phyloP scores from a whole-genome alignment of 1,284 basidiomycete species.

The Puccinia brachypodii region DNA sequence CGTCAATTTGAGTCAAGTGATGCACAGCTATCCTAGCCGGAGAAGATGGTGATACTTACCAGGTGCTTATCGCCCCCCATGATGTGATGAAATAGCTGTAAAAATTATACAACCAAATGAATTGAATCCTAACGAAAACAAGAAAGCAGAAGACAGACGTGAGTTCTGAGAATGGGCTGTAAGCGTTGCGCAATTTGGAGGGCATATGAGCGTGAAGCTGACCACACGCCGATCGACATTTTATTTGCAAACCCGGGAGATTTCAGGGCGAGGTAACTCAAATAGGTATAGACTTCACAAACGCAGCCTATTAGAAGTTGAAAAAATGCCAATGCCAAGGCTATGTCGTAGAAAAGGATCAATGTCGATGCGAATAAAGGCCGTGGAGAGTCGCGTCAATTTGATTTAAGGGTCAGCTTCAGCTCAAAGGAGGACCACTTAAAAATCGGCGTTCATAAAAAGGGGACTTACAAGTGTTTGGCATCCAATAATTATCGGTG shows the following conservation, averaged over 20 bases:
- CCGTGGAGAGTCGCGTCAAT: neutral
- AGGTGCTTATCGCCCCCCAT: slow-evolving; percentile 43
- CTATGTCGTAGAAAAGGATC: neutral
- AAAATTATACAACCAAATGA: slow-evolving; percentile 39
- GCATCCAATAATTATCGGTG: slow-evolving; percentile 38
- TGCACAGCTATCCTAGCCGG: neutral
- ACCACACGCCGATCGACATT: slow-evolving; percentile 44
- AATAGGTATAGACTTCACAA: slow-evolving; percentile 45
- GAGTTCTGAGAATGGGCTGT: neutral
- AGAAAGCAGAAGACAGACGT: neutral
- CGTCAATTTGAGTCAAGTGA: neutral
- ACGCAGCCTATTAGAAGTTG: slow-evolving; percentile 44
- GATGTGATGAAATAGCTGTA: slow-evolving; percentile 46
- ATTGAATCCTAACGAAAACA: slow-evolving; percentile 26
- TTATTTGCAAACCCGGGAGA: slow-evolving; percentile 38
- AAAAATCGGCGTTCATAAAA: neutral
- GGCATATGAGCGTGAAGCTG: neutral
- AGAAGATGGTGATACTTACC: slow-evolving; percentile 17
- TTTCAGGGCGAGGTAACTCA: slow-evolving; percentile 29
- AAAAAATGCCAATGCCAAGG: slow-evolving; percentile 34
- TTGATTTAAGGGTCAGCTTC: neutral
- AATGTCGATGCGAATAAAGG: neutral
- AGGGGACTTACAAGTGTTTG: slow-evolving; percentile 31
- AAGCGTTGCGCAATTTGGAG: neutral
- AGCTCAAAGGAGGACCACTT: neutral